Percentiles rank a stretch among this genome's conserved stretches.
Evolutionary conservation across 225 moss, liverwort and hornwort species (phyloP).

Genomic region (Straminergon stramineum): DNA sequence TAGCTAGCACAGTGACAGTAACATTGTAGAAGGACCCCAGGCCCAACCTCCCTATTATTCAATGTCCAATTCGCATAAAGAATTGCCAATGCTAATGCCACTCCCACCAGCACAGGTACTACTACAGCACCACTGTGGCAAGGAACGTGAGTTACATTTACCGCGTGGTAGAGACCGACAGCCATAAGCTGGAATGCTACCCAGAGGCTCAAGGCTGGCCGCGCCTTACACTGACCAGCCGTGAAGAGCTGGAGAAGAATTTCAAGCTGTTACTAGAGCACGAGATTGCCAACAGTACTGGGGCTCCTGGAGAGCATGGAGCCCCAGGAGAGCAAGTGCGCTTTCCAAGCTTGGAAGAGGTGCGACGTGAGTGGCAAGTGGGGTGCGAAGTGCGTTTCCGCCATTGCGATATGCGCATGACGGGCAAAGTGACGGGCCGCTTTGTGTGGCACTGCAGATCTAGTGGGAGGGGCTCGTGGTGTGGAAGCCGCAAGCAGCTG

Average conservation of each 20-base stretch:
- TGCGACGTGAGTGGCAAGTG: constrained; percentile 28
- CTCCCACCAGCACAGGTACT: neutral
- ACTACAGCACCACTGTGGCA: constrained; percentile 34
- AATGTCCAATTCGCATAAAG: too few species aligned
- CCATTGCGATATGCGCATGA: constrained; percentile 22
- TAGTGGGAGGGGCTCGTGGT: neutral
- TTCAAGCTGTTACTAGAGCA: constrained; percentile 14
- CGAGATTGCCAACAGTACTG: neutral
- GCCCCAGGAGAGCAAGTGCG: neutral
- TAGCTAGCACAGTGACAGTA: too few species aligned
- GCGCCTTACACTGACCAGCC: constrained; percentile 2
- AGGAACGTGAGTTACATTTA: constrained; percentile 37
- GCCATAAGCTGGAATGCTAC: constrained; percentile 1
- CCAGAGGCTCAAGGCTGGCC: constrained; percentile 51
- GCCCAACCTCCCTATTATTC: too few species aligned
- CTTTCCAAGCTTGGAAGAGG: constrained; percentile 29
- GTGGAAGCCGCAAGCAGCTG: neutral
- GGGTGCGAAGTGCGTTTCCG: constrained; percentile 33
- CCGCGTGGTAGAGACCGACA: constrained; percentile 15
- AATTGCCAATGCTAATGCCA: too few species aligned
- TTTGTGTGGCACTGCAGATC: constrained; percentile 18
- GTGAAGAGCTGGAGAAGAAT: constrained; percentile 16
- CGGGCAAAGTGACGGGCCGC: constrained; percentile 28
- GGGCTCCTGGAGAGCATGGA: too few species aligned
- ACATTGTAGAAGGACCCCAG: too few species aligned